These are phyloP conservation scores for Mariannaea sp. DNA, from an alignment of 2,329 filamentous ascomycete species.

Conservation along the genomic window DNA sequence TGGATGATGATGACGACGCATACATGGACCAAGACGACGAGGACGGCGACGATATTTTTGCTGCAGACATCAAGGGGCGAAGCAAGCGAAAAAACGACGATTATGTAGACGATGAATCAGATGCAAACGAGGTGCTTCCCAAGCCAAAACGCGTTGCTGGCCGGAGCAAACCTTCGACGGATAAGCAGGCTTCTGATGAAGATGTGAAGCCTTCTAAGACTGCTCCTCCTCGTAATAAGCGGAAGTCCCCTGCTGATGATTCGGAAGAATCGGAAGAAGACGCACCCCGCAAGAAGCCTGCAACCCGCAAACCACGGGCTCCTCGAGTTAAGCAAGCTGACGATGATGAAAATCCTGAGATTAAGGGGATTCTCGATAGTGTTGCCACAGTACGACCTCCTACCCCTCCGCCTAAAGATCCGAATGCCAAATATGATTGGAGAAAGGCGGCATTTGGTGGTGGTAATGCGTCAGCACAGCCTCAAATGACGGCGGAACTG, in stretches of 20 bases:
- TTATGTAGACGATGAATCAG: slow-evolving; percentile 74
- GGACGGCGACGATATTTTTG: slow-evolving; percentile 82
- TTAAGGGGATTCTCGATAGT: slow-evolving; percentile 81
- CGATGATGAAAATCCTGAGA: slow-evolving; percentile 69
- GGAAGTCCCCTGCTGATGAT: slow-evolving; percentile 61
- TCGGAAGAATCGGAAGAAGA: slow-evolving; percentile 63
- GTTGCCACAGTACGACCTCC: slow-evolving; percentile 84
- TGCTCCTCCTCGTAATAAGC: slow-evolving; percentile 53
- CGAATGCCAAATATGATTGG: slow-evolving; percentile 80
- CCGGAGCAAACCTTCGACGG: slow-evolving; percentile 41
- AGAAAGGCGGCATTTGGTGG: slow-evolving; percentile 62
- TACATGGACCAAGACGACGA: slow-evolving; percentile 71
- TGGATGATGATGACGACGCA: slow-evolving; percentile 56
- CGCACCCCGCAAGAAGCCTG: slow-evolving; percentile 63
- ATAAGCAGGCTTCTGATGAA: slow-evolving; percentile 28
- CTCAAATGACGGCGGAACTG: slow-evolving; percentile 70
- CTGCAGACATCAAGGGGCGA: slow-evolving; percentile 68
- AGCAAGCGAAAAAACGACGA: slow-evolving; percentile 74
- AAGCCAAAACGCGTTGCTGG: slow-evolving; percentile 63
- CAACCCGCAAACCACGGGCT: slow-evolving; percentile 63
- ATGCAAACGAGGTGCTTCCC: slow-evolving; percentile 69
- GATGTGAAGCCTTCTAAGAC: slow-evolving; percentile 40
- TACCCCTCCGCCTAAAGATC: slow-evolving; percentile 76
- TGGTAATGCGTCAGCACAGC: slow-evolving; percentile 63
- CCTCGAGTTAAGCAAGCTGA: slow-evolving; percentile 68